Base-by-base conservation (phyloP, 805 yeast genomes). In the Jamesozyma spencerorum region DNA sequence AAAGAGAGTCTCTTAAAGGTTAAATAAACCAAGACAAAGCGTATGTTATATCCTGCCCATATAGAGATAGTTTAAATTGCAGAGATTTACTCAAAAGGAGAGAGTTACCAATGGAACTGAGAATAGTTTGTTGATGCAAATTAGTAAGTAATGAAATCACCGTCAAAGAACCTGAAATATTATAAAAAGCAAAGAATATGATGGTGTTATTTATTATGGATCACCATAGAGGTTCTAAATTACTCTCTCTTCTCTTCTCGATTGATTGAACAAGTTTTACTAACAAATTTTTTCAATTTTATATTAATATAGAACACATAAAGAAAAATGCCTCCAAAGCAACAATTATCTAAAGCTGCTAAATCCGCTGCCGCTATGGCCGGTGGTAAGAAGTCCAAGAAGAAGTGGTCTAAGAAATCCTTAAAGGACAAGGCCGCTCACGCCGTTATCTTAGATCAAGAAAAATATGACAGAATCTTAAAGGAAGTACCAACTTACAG, bases 391-490 rank as follows among this genome's bases (percentile, higher is more conserved):
- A 87, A 90, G 70, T 86, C 95, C 74, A 92, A 92, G 87, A 92
- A 92, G 94, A 92, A 92, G 95, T 92, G 97, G 98, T 85, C 94
- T 84, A 88, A 90, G 82, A 96, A 96, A 75, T 87, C 94, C 81
- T 95, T 87, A 74, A 92, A 94, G 88, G 99, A 92, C 77, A 90
- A 85, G 94, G 97, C 98, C 63, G 90, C 85, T 72, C 98, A 92
- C 81, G 81, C 87, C 68, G 88, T 92, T 66, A 76, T 85, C 71
- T 78, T 92, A 66, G 99, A 92, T 74, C 97, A 92, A 79, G 94
- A 92, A 62, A 85, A 90, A 71, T 88, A 83, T 78, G 98, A 92
- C 94, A 86, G 97, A 79, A 85, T 92, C 76, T 71, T 87, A 76
- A 92, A 92, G 85, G 99, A 94, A 68, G 97, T 90, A 50, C 97